Evolutionary conservation across 1,284 basidiomycete species (phyloP).

Genomic region (Moniliella sp.): DNA sequence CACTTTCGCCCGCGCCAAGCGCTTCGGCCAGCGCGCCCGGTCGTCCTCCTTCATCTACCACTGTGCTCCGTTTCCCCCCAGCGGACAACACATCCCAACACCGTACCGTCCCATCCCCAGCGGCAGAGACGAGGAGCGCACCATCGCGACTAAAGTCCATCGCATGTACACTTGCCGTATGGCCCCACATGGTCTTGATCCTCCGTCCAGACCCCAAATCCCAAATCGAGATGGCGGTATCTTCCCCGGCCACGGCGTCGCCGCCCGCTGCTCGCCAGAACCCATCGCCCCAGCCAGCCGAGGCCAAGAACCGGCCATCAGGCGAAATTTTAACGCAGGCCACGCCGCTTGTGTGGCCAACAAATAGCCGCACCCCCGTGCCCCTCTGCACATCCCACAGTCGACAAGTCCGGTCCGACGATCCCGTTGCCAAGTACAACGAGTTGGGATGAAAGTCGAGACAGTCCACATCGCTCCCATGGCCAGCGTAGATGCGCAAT

Average conservation of each 20-base stretch:
- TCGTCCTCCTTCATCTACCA: no score
- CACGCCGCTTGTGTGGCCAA: constrained; percentile 79
- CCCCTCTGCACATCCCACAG: constrained; percentile 97
- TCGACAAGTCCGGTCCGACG: constrained; percentile 79
- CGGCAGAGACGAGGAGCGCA: no score
- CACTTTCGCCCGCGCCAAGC: no score
- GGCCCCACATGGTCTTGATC: constrained; percentile 93
- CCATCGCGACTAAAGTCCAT: no score
- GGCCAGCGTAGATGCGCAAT: constrained; percentile 78
- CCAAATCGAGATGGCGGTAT: constrained; percentile 82
- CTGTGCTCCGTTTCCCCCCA: no score
- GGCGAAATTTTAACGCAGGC: constrained; percentile 71
- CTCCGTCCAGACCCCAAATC: constrained; percentile 75
- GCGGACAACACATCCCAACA: no score
- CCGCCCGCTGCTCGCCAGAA: constrained; percentile 3
- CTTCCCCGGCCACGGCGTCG: constrained; percentile 40
- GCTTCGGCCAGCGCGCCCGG: no score
- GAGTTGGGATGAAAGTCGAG: constrained; percentile 92
- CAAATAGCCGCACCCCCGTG: constrained; percentile 74
- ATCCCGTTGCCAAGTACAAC: constrained; percentile 85
- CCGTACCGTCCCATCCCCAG: no score
- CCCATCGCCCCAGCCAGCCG: constrained; percentile 38
- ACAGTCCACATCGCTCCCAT: constrained; percentile 92
- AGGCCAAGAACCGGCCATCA: constrained; percentile 79
- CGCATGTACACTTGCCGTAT: no score